A percentile compares a stretch with the other conserved stretches of the same genome.
These are phyloP conservation scores for Seiridium cupressi DNA, from an alignment of 2,329 filamentous ascomycete genomes.

Conservation along the genomic window DNA sequence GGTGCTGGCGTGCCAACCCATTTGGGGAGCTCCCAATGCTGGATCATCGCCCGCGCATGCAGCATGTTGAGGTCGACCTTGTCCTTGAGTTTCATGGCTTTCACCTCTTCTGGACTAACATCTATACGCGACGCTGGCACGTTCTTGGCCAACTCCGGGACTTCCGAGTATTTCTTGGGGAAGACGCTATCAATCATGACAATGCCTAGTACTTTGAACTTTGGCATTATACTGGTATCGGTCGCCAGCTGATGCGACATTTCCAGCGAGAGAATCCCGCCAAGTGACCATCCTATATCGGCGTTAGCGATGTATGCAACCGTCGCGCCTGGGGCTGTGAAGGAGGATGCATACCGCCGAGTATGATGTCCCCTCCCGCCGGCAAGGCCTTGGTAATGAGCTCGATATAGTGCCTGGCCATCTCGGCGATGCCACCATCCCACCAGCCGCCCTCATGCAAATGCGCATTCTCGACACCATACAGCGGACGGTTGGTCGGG, in stretches of 20 bases:
- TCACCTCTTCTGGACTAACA: constrained; percentile 22
- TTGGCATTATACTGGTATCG: constrained; percentile 22
- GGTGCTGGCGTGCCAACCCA: constrained; percentile 29
- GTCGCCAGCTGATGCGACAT: constrained; percentile 41
- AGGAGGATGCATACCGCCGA: constrained; percentile 38
- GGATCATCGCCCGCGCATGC: constrained; percentile 28
- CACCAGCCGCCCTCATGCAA: constrained; percentile 47
- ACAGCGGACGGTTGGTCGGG: constrained; percentile 45
- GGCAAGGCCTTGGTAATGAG: constrained; percentile 40
- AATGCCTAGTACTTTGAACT: constrained; percentile 44
- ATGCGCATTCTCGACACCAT: constrained; percentile 54
- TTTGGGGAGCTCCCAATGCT: constrained; percentile 21
- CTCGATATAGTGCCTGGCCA: constrained; percentile 49
- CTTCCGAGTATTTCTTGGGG: constrained; percentile 21
- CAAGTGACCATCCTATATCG: constrained; percentile 50
- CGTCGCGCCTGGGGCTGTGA: background rate
- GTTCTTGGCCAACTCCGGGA: constrained; percentile 11
- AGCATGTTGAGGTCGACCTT: constrained; percentile 30
- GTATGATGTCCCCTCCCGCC: constrained; percentile 37
- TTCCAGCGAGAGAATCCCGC: constrained; percentile 51
- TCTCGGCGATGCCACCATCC: constrained; percentile 51
- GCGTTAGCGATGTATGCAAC: background rate
- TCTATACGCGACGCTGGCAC: constrained; percentile 24
- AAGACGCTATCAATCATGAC: constrained; percentile 53
- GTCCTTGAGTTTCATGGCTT: constrained; percentile 25